Percentiles rank a stretch among this genome's conserved stretches.
Conservation (phyloP, 345 rosid species). For the Pistacia integerrima region DNA sequence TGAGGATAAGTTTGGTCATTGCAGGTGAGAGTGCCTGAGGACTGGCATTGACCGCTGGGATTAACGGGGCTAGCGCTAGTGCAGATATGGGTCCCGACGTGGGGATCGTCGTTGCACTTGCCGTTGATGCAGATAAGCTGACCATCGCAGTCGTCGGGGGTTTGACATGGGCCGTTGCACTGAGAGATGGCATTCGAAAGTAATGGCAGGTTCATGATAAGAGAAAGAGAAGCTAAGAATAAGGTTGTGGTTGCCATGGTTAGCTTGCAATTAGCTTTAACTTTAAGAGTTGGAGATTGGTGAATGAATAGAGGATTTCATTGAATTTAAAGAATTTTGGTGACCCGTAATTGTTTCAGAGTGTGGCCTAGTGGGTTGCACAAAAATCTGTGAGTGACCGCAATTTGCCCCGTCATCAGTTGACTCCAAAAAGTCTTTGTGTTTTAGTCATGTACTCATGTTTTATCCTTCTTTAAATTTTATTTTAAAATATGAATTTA, state of each 20-base stretch:
- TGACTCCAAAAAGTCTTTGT: too few species aligned
- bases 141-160: constrained; percentile 35
- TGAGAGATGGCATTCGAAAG: constrained; percentile 33
- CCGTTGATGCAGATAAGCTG: constrained; percentile 43
- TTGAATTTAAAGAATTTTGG: too few species aligned
- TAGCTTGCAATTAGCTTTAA: too few species aligned
- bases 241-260: neutral
- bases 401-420: too few species aligned
- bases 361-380: too few species aligned
- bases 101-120: constrained; percentile 40
- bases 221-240: neutral
- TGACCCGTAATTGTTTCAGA: too few species aligned
- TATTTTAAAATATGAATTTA: too few species aligned
- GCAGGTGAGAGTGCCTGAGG: constrained; percentile 26
- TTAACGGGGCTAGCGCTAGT: neutral
- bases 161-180: constrained; percentile 39
- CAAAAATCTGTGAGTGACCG: too few species aligned
- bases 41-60: constrained; percentile 10
- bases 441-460: too few species aligned
- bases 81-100: constrained; percentile 35
- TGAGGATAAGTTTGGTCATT: neutral
- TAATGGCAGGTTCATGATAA: neutral
- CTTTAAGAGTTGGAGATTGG: too few species aligned
- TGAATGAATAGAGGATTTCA: too few species aligned
- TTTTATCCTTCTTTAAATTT: too few species aligned